A percentile compares a stretch with the other conserved stretches of the same genome.
phyloP scores from a whole-genome alignment of 2,329 filamentous ascomycete species.

The Xylaria sp. region DNA sequence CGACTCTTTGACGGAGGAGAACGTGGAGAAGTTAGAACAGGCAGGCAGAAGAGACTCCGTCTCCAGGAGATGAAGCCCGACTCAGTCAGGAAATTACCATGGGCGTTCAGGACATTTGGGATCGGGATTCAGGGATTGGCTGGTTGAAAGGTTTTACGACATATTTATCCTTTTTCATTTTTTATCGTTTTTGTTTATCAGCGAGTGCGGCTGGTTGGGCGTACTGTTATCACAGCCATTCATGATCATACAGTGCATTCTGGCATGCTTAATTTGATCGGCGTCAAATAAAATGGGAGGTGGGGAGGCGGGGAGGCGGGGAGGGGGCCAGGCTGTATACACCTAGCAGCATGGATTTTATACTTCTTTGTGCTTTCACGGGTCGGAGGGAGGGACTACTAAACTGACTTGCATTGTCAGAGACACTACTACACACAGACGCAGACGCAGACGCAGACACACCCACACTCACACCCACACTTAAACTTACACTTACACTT shows the following conservation, averaged over 20 bases:
- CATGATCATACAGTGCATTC: background rate
- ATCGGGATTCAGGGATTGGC: background rate
- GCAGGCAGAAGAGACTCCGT: constrained; percentile 13
- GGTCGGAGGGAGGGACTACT: no score
- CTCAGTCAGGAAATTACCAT: background rate
- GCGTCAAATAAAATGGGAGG: no score
- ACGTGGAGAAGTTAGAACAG: constrained; percentile 51
- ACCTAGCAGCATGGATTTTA: no score
- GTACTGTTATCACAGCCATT: background rate
- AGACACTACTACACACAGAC: no score
- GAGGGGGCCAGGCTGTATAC: no score
- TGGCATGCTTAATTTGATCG: background rate
- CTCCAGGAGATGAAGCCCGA: constrained; percentile 6
- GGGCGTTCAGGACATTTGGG: background rate
- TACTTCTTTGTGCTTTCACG: no score
- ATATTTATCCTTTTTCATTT: no score
- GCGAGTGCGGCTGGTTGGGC: background rate
- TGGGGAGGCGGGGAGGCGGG: no score
- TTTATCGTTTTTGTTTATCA: background rate
- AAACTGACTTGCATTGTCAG: no score
- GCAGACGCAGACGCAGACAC: no score
- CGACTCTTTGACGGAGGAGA: constrained; percentile 57
- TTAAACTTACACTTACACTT: no score
- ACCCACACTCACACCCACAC: no score
- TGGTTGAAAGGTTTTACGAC: background rate